Conservation (phyloP, 805 yeast genomes). For the Torulaspora delbrueckii region DNA sequence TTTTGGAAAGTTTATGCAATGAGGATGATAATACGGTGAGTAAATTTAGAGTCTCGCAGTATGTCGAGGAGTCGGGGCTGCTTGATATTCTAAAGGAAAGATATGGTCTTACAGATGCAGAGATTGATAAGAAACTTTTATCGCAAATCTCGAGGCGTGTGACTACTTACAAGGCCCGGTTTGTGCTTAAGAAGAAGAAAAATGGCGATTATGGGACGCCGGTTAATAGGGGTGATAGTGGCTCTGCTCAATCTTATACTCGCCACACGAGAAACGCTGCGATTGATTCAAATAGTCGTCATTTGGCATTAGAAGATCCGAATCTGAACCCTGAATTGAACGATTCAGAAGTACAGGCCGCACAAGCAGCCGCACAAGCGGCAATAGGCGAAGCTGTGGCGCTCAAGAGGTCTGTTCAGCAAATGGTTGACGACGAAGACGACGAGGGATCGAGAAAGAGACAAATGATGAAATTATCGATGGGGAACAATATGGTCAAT, state of each 20-base stretch:
- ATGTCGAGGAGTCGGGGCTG: conserved; percentile 34
- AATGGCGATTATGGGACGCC: conserved; percentile 28
- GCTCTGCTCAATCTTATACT: neutral
- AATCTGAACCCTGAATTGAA: conserved; percentile 12
- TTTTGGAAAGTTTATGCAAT: conserved; percentile 30
- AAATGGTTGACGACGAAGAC: conserved; percentile 14
- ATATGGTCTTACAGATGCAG: conserved; percentile 30
- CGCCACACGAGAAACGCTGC: conserved; percentile 9
- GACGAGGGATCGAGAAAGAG: conserved; percentile 17
- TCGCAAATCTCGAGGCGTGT: conserved; percentile 34
- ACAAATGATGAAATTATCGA: conserved; percentile 15
- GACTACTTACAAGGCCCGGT: conserved; percentile 35
- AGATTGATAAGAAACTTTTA: conserved; percentile 30
- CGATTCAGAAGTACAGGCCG: conserved; percentile 19
- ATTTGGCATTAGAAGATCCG: conserved; percentile 7
- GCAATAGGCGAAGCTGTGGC: conserved; percentile 24
- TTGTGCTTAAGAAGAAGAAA: conserved; percentile 33
- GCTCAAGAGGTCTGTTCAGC: conserved; percentile 19
- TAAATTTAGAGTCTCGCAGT: conserved; percentile 33
- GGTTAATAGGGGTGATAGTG: conserved; percentile 2
- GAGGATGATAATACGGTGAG: conserved; percentile 31
- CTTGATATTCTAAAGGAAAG: conserved; percentile 30
- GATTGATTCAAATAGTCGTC: conserved; percentile 2
- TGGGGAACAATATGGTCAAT: conserved; percentile 9
- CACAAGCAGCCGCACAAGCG: conserved; percentile 29